Evolutionary conservation across 805 yeast genomes (phyloP).

Genomic region (Ogataea naganishii): DNA sequence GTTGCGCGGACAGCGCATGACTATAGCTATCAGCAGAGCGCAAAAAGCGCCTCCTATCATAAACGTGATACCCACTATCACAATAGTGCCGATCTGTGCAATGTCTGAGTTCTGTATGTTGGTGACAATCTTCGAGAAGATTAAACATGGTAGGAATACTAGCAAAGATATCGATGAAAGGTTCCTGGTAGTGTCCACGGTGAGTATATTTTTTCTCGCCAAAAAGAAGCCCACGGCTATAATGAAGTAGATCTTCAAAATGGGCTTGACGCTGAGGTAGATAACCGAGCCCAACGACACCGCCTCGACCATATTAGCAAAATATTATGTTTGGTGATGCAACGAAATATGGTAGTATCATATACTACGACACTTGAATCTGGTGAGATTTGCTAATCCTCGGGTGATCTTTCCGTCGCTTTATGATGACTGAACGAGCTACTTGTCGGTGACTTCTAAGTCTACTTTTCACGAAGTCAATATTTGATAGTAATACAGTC

Average conservation of each 20-base stretch:
- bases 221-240: slow-evolving; percentile 57
- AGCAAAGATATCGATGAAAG: slow-evolving; percentile 62
- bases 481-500: too few relatives aligned
- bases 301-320: too few relatives aligned
- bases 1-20: slow-evolving; percentile 54
- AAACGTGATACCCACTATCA: slow-evolving; percentile 36
- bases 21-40: slow-evolving; percentile 29
- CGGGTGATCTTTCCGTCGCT: too few relatives aligned
- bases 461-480: too few relatives aligned
- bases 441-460: too few relatives aligned
- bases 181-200: slow-evolving; percentile 61
- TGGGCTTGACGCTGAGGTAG: slow-evolving; percentile 78
- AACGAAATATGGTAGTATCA: too few relatives aligned
- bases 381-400: too few relatives aligned
- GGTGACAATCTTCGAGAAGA: slow-evolving; percentile 63
- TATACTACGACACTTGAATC: too few relatives aligned
- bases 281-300: slow-evolving; percentile 52
- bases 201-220: slow-evolving; percentile 52
- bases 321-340: too few relatives aligned
- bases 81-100: slow-evolving; percentile 58
- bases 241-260: slow-evolving; percentile 70
- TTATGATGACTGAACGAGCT: too few relatives aligned
- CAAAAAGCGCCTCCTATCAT: slow-evolving; percentile 36
- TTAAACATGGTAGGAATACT: slow-evolving; percentile 65
- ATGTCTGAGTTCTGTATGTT: slow-evolving; percentile 63